Conservation (phyloP, 2,329 filamentous ascomycete genomes). For the Penicillium glabrum region DNA sequence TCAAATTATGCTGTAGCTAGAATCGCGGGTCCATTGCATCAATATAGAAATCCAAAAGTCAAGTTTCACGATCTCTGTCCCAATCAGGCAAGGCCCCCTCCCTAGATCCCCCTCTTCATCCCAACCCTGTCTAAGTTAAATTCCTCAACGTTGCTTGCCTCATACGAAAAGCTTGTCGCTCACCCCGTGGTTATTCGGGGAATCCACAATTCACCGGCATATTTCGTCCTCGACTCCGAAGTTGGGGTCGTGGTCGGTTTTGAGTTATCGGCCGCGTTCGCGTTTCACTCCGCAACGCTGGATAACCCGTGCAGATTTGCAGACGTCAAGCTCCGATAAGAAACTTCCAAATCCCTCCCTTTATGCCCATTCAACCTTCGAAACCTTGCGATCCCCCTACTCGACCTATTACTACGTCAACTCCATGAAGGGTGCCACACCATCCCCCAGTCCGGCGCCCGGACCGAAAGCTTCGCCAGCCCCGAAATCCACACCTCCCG, state of each 20-base stretch:
- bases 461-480: slow-evolving; percentile 27
- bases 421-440: slow-evolving; percentile 33
- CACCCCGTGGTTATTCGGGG: not conserved
- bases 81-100: slow-evolving; percentile 11
- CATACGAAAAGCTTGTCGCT: not conserved
- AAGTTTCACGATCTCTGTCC: slow-evolving; percentile 1
- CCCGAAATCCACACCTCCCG: slow-evolving; percentile 29
- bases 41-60: not conserved
- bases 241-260: slow-evolving; percentile 27
- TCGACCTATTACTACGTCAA: not conserved
- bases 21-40: not conserved
- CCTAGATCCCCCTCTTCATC: not conserved
- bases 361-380: not conserved
- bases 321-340: slow-evolving; percentile 4
- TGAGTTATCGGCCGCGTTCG: slow-evolving; percentile 23
- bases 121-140: not conserved
- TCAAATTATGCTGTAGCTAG: not conserved
- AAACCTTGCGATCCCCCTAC: not conserved
- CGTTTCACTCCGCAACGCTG: slow-evolving; percentile 20
- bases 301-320: slow-evolving; percentile 12
- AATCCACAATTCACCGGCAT: not conserved
- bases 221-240: slow-evolving; percentile 20
- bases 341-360: not conserved
- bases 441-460: slow-evolving; percentile 36
- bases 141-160: not conserved